Base-by-base conservation (phyloP, 305 asterid genomes). In the Plantago lanceolata region DNA sequence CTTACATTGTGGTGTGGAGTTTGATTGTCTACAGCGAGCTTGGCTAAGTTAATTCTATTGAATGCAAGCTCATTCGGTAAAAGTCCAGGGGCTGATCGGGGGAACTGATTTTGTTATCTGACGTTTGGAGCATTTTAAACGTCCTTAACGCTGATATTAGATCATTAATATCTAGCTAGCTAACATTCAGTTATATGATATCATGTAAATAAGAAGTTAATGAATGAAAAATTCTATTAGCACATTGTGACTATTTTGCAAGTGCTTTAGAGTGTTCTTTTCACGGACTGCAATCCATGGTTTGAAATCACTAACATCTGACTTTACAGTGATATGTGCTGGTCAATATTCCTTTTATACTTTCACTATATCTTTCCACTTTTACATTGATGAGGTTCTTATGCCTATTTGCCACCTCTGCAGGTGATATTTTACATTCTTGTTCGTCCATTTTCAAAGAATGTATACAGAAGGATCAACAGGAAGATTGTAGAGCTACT, bases 391-490 rank as follows among this genome's bases (percentile, higher is more conserved):
- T 26, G 29, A 37, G 37, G 13, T 33, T 59, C 62, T 37, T 57
- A 37, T 53, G 17, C 16, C 43, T 66, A 51, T 50, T 47, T 51
- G 21, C 24, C 44, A 43, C 67, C 37, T 71, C 76, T 78, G 63
- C 82, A 89, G 97, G 88, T 73, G 54, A 59, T 89, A 54, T 17
- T 81, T 26, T 81, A 74, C 59, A 63, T 87, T 76, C 84, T 87
- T 61, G 76, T 87, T 65, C 88, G 88, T 33, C 97, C 97, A 54
- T 54, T 78, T 4, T 80, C 92, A 5, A 89, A 75, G 80, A 85
- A 64, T 28, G 31, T 74, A 33, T 84, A 76, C 79, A 78, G 90
- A 72, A 80, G 81, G 77, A 72, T 85, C 83, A 89, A 87, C 76
- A 84, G 75, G 75, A 71, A 68, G 72, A 69, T 85, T 26, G 60